These are phyloP conservation scores for Euryodendron excelsum DNA, from an alignment of 148 eudicot species.

Conservation along the genomic window DNA sequence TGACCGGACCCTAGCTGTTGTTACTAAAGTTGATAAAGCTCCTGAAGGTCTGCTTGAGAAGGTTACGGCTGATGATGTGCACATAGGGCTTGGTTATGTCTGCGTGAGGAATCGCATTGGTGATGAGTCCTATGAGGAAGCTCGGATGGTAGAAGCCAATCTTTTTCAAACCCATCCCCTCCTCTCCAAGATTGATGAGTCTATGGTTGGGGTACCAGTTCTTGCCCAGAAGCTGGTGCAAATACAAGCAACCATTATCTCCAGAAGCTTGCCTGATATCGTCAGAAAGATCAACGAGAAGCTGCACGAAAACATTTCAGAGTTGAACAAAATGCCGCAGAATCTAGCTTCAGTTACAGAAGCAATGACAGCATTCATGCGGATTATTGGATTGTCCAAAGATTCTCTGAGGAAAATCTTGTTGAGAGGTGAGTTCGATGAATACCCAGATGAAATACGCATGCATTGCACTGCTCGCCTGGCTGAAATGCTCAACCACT, in stretches of 20 bases:
- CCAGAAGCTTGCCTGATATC: no score
- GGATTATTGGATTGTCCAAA: slow-evolving; percentile 27
- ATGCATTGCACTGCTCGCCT: slow-evolving; percentile 36
- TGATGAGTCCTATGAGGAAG: slow-evolving; percentile 34
- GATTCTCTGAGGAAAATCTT: no score
- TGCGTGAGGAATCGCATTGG: slow-evolving; percentile 33
- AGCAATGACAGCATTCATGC: slow-evolving; percentile 32
- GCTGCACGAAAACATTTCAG: slow-evolving; percentile 15
- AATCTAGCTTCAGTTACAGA: no score
- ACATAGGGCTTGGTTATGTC: slow-evolving; percentile 35
- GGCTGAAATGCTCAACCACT: slow-evolving; percentile 21
- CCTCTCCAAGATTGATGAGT: slow-evolving; percentile 33
- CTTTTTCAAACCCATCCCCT: slow-evolving; percentile 17
- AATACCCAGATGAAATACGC: slow-evolving; percentile 16
- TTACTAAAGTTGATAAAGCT: slow-evolving; percentile 31
- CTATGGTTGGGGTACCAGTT: slow-evolving; percentile 28
- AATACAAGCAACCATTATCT: slow-evolving; percentile 34
- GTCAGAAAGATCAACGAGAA: no score
- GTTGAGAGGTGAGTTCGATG: slow-evolving; percentile 46
- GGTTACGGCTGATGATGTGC: slow-evolving; percentile 34
- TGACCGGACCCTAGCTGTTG: slow-evolving; percentile 37
- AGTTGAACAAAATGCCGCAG: slow-evolving; percentile 30
- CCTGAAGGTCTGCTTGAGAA: slow-evolving; percentile 39
- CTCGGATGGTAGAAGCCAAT: slow-evolving; percentile 26
- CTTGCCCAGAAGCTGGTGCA: slow-evolving; percentile 34